A percentile compares a stretch with the other conserved stretches of the same genome.
phyloP scores from a whole-genome alignment of 2,329 filamentous ascomycete species.

The Aspergillus ochraceoroseus region DNA sequence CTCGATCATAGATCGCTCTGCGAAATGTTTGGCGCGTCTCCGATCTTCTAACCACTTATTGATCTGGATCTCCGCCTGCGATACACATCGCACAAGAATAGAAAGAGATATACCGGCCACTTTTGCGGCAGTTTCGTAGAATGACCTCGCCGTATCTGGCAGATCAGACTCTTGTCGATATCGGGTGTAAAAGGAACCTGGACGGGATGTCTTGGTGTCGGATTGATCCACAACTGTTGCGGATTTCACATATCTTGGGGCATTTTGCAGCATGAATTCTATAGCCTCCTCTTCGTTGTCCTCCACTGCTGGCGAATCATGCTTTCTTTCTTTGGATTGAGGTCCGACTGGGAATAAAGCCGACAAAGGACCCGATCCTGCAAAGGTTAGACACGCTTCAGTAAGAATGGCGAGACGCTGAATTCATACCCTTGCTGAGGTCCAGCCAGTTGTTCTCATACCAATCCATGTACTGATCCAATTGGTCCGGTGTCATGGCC shows the following conservation, averaged over 20 bases:
- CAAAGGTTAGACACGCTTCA: conserved; percentile 1
- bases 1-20: conserved; percentile 18
- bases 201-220: conserved; percentile 38
- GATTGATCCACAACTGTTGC: conserved; percentile 38
- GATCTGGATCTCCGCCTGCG: conserved; percentile 47
- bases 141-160: conserved; percentile 41
- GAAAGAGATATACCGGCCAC: conserved; percentile 49
- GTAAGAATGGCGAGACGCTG: background rate
- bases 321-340: conserved; percentile 15
- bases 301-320: conserved; percentile 5
- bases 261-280: conserved; percentile 39
- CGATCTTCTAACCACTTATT: conserved; percentile 36
- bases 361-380: conserved; percentile 33
- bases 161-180: conserved; percentile 49
- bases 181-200: conserved; percentile 49
- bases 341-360: conserved; percentile 43
- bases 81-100: conserved; percentile 50
- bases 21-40: conserved; percentile 31
- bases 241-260: conserved; percentile 42
- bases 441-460: conserved; percentile 62
- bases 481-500: conserved; percentile 54
- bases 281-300: conserved; percentile 29
- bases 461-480: conserved; percentile 77
- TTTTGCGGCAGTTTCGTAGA: conserved; percentile 51
- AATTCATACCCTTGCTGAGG: conserved; percentile 26